Conservation (phyloP, 352 stramenopile species). For the Peronosclerospora sorghi region DNA sequence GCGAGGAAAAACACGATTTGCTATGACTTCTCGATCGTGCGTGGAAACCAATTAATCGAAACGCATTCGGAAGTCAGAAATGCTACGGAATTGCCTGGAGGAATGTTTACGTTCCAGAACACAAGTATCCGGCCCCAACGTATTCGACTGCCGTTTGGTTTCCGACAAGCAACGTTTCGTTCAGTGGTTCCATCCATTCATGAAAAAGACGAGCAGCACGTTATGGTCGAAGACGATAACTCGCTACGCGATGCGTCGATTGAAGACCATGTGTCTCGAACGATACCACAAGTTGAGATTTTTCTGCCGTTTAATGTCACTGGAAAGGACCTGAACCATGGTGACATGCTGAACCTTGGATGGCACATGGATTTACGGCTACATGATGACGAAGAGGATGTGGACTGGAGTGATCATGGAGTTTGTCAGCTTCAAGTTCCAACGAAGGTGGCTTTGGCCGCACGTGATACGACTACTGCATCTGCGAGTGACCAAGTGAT, state of each 20-base stretch:
- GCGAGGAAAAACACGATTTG: constrained; percentile 23
- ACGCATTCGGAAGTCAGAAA: background rate
- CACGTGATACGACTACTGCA: too few species aligned
- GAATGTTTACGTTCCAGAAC: constrained; percentile 55
- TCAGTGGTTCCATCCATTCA: constrained; percentile 4
- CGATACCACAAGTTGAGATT: constrained; percentile 33
- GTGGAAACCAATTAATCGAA: constrained; percentile 34
- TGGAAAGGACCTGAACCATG: constrained; percentile 41
- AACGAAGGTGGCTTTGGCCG: constrained; percentile 18
- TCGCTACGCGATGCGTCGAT: background rate
- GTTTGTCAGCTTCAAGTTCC: constrained; percentile 38
- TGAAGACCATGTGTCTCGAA: constrained; percentile 2
- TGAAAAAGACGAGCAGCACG: background rate
- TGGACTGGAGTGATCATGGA: constrained; percentile 41
- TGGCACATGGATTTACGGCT: constrained; percentile 39
- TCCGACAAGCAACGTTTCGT: constrained; percentile 48
- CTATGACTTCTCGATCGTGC: constrained; percentile 47
- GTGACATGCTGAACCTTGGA: constrained; percentile 42
- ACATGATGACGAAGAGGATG: constrained; percentile 45
- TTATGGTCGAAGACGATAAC: background rate
- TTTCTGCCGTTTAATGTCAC: constrained; percentile 65
- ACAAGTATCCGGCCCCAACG: constrained; percentile 43
- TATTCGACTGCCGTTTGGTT: constrained; percentile 52
- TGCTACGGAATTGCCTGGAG: constrained; percentile 13
- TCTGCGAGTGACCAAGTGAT: too few species aligned